A percentile compares a stretch with the other conserved stretches of the same genome.
phyloP scores from a whole-genome alignment of 2,329 filamentous ascomycete species.

The Aschersonia sp. region DNA sequence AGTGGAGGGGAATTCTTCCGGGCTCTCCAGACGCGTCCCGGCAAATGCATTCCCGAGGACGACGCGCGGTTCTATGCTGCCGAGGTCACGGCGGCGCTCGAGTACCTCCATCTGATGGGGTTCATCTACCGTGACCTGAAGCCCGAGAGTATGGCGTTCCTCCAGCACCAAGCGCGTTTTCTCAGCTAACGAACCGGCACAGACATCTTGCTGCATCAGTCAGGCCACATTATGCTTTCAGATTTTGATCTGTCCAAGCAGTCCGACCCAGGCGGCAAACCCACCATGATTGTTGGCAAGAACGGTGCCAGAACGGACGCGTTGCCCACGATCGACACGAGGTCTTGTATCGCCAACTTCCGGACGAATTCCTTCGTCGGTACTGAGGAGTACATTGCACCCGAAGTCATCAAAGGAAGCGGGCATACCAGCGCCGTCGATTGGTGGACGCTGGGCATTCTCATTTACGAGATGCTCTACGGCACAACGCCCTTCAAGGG shows the following conservation, averaged over 20 bases:
- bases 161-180: background rate
- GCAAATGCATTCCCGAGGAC: slow-evolving; percentile 94
- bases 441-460: slow-evolving; percentile 96
- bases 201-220: slow-evolving; percentile 97
- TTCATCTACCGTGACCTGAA: slow-evolving; percentile 98
- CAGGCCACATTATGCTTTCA: slow-evolving; percentile 99
- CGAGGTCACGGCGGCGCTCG: slow-evolving; percentile 88
- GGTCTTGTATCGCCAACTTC: slow-evolving; percentile 96
- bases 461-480: slow-evolving; percentile 98
- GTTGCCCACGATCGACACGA: slow-evolving; percentile 92
- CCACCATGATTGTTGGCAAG: slow-evolving; percentile 92
- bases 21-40: slow-evolving; percentile 86
- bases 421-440: slow-evolving; percentile 97
- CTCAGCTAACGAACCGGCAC: background rate
- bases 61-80: slow-evolving; percentile 95
- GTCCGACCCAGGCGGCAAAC: slow-evolving; percentile 86
- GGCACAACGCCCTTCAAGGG: slow-evolving; percentile 98
- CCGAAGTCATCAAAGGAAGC: slow-evolving; percentile 96
- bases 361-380: slow-evolving; percentile 97
- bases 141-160: slow-evolving; percentile 67
- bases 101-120: slow-evolving; percentile 96
- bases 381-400: slow-evolving; percentile 97
- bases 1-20: slow-evolving; percentile 97
- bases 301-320: slow-evolving; percentile 76
- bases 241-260: slow-evolving; percentile 98